These are phyloP conservation scores for Cryptosporidium ubiquitum DNA, from an alignment of 169 alveolate genomes.

Conservation along the genomic window DNA sequence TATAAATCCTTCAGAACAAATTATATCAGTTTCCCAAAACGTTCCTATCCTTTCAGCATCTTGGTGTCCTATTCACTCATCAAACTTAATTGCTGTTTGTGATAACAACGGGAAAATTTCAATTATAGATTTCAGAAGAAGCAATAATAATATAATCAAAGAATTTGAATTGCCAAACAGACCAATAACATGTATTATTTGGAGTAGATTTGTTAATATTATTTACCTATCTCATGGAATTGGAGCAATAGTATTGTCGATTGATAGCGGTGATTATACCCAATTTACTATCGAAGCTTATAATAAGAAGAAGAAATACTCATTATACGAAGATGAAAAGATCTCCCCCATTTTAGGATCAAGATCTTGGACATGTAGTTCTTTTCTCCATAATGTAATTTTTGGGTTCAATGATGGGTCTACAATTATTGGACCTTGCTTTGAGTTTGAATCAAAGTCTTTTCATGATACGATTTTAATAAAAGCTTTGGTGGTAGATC, in stretches of 20 bases:
- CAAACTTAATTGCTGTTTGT: slow-evolving; percentile 17
- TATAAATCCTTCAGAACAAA: slow-evolving; percentile 20
- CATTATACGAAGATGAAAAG: slow-evolving; percentile 3
- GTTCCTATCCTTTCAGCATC: slow-evolving; percentile 52
- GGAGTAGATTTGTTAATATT: slow-evolving; percentile 55
- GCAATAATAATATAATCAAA: slow-evolving; percentile 22
- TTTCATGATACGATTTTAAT: slow-evolving; percentile 57
- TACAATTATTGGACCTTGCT: slow-evolving; percentile 66
- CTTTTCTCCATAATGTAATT: slow-evolving; percentile 49
- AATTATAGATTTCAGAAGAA: slow-evolving; percentile 41
- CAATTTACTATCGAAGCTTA: slow-evolving; percentile 59
- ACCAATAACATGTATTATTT: slow-evolving; percentile 47
- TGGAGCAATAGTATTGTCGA: slow-evolving; percentile 55
- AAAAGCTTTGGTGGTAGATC: slow-evolving; percentile 8
- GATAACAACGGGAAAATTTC: slow-evolving; percentile 42
- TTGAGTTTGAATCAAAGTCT: slow-evolving; percentile 68
- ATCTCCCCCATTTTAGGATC: slow-evolving; percentile 49
- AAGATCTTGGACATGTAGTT: slow-evolving; percentile 68
- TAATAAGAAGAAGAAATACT: slow-evolving; percentile 29
- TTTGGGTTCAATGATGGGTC: slow-evolving; percentile 73
- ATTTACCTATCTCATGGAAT: slow-evolving; percentile 60
- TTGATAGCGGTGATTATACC: slow-evolving; percentile 57
- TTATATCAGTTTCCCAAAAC: slow-evolving; percentile 34
- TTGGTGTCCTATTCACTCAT: slow-evolving; percentile 57
- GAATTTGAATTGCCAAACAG: slow-evolving; percentile 66